Base-by-base conservation (phyloP, 179 eudicot genomes). In the Heliamphora pulchella region DNA sequence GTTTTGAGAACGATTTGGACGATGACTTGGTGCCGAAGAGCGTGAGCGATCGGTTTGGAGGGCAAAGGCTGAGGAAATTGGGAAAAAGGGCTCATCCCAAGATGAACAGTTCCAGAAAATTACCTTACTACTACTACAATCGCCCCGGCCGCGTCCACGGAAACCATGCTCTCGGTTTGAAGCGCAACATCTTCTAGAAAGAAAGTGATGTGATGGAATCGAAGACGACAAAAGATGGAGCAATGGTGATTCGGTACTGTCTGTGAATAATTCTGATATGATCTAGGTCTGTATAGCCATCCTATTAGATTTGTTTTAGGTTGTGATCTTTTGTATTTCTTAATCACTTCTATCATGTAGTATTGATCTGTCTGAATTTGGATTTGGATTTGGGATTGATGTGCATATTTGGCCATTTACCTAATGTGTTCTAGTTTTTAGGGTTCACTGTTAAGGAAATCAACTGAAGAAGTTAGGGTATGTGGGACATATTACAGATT, bases 21-120 rank as follows among this genome's bases (percentile, higher is more conserved):
- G 97, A 93, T 78, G 92, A 93, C 46, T 71, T 90, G 79, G 93
- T 91, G 71, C 94, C 97, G 54, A 82, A 84, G 88, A 84, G 59
- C 53, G 86, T 89, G 80, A 86, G 82, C 48, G 85, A 81, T 66
- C 58, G 84, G 44, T 85, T 89, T 3, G 90, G 81, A 83, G 88
- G 85, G 70, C 86, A 90, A 31, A 87, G 97, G 87, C 78, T 93
- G 77, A 90, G 85, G 87, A 94, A 94, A 83, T 68, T 89, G 83
- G 96, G 93, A 87, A 94, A 93, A 13, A 89, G 88, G 76, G 84
- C 87, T 0, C 80, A 85, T 50, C 65, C 88, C 0, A 91, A 77
- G 79, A 77, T 84, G 82, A 81, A 82, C 53, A 94, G 86, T 69
- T 83, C 93, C 0, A 94, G 88, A 87, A 87, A 71, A 61, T 61